Conservation (phyloP, 352 stramenopile species). For the Peronospora belbahrii region DNA sequence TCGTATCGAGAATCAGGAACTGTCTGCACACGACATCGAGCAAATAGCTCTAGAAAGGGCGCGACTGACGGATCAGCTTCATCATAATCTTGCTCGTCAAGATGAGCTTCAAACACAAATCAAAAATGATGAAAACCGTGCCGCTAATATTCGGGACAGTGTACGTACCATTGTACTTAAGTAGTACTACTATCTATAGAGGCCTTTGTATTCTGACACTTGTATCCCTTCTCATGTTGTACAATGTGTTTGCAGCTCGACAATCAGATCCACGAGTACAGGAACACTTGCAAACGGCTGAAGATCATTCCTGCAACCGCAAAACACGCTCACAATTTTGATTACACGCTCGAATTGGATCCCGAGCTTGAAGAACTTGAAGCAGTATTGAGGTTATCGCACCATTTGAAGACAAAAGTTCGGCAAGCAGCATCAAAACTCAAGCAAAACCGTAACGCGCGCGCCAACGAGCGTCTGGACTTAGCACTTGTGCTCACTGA, state of each 20-base stretch:
- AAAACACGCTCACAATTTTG: conserved; percentile 69
- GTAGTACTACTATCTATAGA: neutral
- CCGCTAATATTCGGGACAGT: conserved; percentile 53
- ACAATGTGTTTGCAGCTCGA: conserved; percentile 33
- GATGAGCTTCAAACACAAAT: conserved; percentile 50
- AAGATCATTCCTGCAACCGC: conserved; percentile 81
- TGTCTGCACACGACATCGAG: conserved; percentile 70
- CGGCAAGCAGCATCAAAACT: conserved; percentile 43
- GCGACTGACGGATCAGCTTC: conserved; percentile 66
- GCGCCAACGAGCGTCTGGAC: conserved; percentile 47
- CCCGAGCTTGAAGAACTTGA: conserved; percentile 48
- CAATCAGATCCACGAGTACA: conserved; percentile 72
- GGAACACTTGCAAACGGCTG: conserved; percentile 62
- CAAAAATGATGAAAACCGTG: conserved; percentile 61
- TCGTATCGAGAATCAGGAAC: conserved; percentile 73
- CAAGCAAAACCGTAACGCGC: conserved; percentile 55
- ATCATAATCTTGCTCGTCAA: conserved; percentile 54
- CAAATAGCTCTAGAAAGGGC: conserved; percentile 59
- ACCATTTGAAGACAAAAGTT: conserved; percentile 63
- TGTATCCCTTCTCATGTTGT: conserved; percentile 1
- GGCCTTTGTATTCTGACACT: no score
- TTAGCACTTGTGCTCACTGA: conserved; percentile 46
- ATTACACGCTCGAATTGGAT: conserved; percentile 73
- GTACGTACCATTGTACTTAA: conserved; percentile 23
- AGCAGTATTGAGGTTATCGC: conserved; percentile 41